These are phyloP conservation scores for Coffea canephora DNA, from an alignment of 257 asterid genomes.

Conservation along the genomic window DNA sequence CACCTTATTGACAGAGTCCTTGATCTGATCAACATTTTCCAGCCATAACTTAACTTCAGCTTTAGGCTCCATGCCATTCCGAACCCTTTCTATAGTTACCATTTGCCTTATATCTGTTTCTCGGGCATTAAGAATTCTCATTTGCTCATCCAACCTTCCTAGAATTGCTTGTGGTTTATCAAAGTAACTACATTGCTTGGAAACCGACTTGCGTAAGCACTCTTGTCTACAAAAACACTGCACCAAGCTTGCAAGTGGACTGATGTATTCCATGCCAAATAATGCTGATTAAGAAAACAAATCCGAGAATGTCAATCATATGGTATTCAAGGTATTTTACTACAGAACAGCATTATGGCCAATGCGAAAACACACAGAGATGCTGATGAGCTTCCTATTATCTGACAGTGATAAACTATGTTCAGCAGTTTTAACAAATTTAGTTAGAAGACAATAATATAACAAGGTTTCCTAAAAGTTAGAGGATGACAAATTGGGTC, in stretches of 20 bases:
- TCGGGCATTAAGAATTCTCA: constrained; percentile 24
- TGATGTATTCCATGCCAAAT: not conserved
- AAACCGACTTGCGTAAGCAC: constrained; percentile 12
- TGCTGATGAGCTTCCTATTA: too few relatives aligned
- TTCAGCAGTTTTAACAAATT: too few relatives aligned
- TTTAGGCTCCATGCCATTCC: constrained; percentile 23
- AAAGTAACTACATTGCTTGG: constrained; percentile 20
- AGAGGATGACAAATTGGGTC: too few relatives aligned
- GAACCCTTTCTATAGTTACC: constrained; percentile 8
- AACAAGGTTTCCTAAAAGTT: too few relatives aligned
- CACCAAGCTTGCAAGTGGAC: constrained; percentile 19
- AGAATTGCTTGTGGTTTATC: constrained; percentile 14
- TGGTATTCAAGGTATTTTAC: too few relatives aligned
- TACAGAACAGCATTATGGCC: too few relatives aligned
- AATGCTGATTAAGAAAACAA: too few relatives aligned
- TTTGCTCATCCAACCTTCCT: constrained; percentile 17
- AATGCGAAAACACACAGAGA: too few relatives aligned
- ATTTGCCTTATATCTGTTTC: constrained; percentile 19
- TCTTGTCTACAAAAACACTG: constrained; percentile 22
- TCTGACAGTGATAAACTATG: too few relatives aligned
- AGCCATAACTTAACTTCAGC: constrained; percentile 34
- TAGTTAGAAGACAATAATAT: too few relatives aligned
- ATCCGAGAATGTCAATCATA: too few relatives aligned
- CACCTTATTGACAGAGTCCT: not conserved
- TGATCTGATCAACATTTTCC: constrained; percentile 23